phyloP scores from a whole-genome alignment of 2,329 filamentous ascomycete genomes.

The Hypomyces rosellus region DNA sequence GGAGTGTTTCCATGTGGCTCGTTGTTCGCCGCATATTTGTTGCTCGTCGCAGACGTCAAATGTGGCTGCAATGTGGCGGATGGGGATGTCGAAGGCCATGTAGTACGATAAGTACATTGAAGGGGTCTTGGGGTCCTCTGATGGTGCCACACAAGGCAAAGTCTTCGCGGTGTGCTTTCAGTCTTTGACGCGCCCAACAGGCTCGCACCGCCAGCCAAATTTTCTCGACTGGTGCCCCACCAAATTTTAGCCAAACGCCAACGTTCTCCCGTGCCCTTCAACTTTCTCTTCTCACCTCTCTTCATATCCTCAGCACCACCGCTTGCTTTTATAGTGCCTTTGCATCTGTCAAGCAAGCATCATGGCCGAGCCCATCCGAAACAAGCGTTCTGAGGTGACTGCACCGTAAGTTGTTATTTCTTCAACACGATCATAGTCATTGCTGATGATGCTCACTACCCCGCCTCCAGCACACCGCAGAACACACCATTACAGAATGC shows the following conservation, averaged over 20 bases:
- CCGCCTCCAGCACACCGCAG: conserved; percentile 76
- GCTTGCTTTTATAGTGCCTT: conserved; percentile 19
- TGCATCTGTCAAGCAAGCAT: conserved; percentile 27
- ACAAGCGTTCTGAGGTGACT: conserved; percentile 52
- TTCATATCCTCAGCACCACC: conserved; percentile 17
- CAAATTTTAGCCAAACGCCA: conserved; percentile 34
- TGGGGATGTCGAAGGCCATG: too few relatives aligned
- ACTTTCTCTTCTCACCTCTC: conserved; percentile 27
- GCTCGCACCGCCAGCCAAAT: conserved; percentile 27
- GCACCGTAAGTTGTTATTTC: conserved; percentile 47
- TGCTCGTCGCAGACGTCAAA: too few relatives aligned
- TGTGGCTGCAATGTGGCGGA: too few relatives aligned
- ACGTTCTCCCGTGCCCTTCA: conserved; percentile 26
- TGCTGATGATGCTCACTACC: conserved; percentile 31
- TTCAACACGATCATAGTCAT: background rate
- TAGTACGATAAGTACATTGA: too few relatives aligned
- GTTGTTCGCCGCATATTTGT: too few relatives aligned
- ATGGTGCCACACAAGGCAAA: background rate
- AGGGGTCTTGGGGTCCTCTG: too few relatives aligned
- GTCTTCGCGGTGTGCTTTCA: background rate
- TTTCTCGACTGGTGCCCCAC: conserved; percentile 32
- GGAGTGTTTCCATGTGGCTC: too few relatives aligned
- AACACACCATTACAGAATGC: conserved; percentile 95
- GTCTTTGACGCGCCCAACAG: conserved; percentile 23
- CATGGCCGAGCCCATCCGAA: conserved; percentile 60